Evolutionary conservation across 495 filamentous ascomycete genomes (phyloP).

Genomic region (Xanthoparmelia taractica): DNA sequence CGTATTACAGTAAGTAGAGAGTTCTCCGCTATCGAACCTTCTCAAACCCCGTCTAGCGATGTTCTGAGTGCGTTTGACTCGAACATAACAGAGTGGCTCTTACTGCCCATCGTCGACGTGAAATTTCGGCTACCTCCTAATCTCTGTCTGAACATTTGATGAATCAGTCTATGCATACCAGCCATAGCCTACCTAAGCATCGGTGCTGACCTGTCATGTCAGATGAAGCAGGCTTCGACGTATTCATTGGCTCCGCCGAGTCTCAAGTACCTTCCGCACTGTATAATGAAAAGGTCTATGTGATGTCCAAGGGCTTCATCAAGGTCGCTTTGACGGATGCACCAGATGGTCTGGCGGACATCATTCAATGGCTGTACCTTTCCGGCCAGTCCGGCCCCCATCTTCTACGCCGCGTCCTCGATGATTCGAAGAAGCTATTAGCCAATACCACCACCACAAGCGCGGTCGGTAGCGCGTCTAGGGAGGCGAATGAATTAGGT

Average conservation of each 20-base stretch:
- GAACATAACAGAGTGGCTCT: constrained; percentile 33
- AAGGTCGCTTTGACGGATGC: constrained; percentile 39
- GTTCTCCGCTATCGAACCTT: not conserved
- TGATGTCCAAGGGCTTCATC: constrained; percentile 48
- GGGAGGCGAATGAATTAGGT: constrained; percentile 7
- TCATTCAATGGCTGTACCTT: constrained; percentile 48
- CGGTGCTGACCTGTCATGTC: constrained; percentile 11
- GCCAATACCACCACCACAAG: not conserved
- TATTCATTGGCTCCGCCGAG: constrained; percentile 37
- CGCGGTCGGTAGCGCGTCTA: not conserved
- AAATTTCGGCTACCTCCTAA: constrained; percentile 48
- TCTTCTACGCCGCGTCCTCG: constrained; percentile 35
- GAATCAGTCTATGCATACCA: not conserved
- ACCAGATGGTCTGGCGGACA: constrained; percentile 39
- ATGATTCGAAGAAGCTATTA: constrained; percentile 26
- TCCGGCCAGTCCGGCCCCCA: constrained; percentile 28
- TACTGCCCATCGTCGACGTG: constrained; percentile 36
- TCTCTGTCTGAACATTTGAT: constrained; percentile 27
- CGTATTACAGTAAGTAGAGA: constrained; percentile 55
- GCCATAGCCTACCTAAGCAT: not conserved
- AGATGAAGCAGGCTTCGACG: constrained; percentile 55
- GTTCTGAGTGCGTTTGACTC: constrained; percentile 53
- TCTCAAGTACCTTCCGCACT: constrained; percentile 39
- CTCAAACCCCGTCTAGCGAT: constrained; percentile 13
- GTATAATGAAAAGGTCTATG: constrained; percentile 50